Percentiles rank a stretch among this genome's conserved stretches.
These are phyloP conservation scores for Cladosporium velox DNA, from an alignment of 2,329 filamentous ascomycete species.

Conservation along the genomic window DNA sequence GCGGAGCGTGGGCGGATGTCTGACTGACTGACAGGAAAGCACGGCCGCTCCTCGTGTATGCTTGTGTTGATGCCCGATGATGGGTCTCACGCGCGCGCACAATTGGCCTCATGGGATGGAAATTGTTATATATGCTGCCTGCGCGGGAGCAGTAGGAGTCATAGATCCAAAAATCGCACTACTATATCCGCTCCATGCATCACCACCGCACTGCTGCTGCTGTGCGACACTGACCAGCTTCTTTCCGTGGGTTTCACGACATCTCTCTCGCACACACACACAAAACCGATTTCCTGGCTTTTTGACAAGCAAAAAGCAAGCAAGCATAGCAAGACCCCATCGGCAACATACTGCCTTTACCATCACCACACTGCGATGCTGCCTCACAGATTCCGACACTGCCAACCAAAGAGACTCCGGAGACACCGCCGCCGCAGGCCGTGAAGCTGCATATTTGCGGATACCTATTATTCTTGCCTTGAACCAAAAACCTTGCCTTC, in stretches of 20 bases:
- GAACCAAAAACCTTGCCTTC: neutral
- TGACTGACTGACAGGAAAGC: neutral
- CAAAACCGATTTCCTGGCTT: conserved; percentile 9
- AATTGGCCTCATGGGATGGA: conserved; percentile 4
- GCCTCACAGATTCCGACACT: conserved; percentile 19
- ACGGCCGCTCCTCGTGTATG: neutral
- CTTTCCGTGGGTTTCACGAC: conserved; percentile 16
- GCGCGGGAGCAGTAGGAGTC: conserved; percentile 14
- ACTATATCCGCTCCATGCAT: conserved; percentile 14
- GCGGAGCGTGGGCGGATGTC: conserved; percentile 1
- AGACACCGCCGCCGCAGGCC: conserved; percentile 19
- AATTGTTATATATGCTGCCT: conserved; percentile 9
- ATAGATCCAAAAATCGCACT: conserved; percentile 1
- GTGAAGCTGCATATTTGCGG: conserved; percentile 13
- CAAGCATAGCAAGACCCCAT: neutral
- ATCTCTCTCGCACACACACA: conserved; percentile 14
- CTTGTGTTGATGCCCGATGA: conserved; percentile 16
- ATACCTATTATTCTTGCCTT: conserved; percentile 2
- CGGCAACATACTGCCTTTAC: neutral
- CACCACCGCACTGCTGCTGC: conserved; percentile 14
- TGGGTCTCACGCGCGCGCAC: neutral
- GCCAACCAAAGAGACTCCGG: conserved; percentile 16
- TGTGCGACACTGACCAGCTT: conserved; percentile 18
- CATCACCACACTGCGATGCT: conserved; percentile 19
- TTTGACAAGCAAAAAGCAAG: neutral